A percentile compares a stretch with the other conserved stretches of the same genome.
These are phyloP conservation scores for Nothophaeocryptopus gaeumannii DNA, from an alignment of 2,329 filamentous ascomycete genomes.

Conservation along the genomic window DNA sequence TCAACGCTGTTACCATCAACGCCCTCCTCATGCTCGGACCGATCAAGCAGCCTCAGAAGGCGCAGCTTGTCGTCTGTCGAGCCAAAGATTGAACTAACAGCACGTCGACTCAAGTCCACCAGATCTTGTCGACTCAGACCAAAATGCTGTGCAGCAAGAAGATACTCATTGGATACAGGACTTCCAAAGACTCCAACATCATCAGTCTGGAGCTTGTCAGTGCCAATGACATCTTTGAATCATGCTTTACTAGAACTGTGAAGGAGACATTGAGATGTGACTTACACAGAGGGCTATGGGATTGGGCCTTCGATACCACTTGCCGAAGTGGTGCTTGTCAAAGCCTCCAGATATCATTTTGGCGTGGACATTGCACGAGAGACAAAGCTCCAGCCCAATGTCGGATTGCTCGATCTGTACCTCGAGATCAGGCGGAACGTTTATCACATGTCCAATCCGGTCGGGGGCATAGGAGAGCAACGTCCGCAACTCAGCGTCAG, in stretches of 20 bases:
- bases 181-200: constrained; percentile 81
- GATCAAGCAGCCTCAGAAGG: constrained; percentile 36
- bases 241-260: neutral
- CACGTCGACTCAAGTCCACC: constrained; percentile 57
- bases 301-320: constrained; percentile 61
- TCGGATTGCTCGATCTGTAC: constrained; percentile 52
- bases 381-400: constrained; percentile 70
- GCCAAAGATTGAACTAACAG: constrained; percentile 65
- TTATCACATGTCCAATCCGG: constrained; percentile 75
- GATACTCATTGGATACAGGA: constrained; percentile 72
- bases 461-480: constrained; percentile 66
- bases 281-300: constrained; percentile 68
- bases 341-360: constrained; percentile 65
- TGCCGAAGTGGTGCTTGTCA: constrained; percentile 71
- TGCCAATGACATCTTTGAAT: neutral
- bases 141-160: constrained; percentile 70
- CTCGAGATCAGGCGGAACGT: constrained; percentile 62
- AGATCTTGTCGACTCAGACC: constrained; percentile 50
- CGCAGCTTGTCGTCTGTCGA: constrained; percentile 60
- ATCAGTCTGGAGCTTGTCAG: constrained; percentile 61
- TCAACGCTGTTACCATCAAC: too few species aligned
- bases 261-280: constrained; percentile 25
- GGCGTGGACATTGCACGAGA: constrained; percentile 77
- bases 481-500: constrained; percentile 58
- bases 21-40: constrained; percentile 1